phyloP scores from a whole-genome alignment of 768 basidiomycete genomes.

The Hypsizygus marmoreus region DNA sequence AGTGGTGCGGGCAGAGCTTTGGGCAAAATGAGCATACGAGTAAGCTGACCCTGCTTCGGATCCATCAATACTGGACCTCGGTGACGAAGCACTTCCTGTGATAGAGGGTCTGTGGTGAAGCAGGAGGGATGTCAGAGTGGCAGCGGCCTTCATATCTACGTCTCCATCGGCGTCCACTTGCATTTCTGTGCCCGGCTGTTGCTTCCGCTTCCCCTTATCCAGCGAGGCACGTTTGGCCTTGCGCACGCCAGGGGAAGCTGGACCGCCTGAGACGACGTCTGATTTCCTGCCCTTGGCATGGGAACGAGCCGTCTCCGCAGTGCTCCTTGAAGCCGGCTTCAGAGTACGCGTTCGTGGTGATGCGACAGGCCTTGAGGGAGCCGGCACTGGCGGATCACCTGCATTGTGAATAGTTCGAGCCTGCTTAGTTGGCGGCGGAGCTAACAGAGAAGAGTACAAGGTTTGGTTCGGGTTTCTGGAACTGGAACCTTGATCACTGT shows the following conservation, averaged over 20 bases:
- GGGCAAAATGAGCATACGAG: slow-evolving; percentile 64
- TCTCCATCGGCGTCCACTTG: slow-evolving; percentile 52
- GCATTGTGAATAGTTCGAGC: slow-evolving; percentile 81
- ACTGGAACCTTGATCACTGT: slow-evolving; percentile 33
- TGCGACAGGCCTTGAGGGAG: slow-evolving; percentile 47
- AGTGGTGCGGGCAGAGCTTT: slow-evolving; percentile 63
- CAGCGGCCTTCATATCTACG: slow-evolving; percentile 82
- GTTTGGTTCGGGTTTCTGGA: slow-evolving; percentile 51
- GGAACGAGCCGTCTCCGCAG: slow-evolving; percentile 49
- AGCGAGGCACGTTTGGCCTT: slow-evolving; percentile 39
- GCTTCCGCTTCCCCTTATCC: slow-evolving; percentile 54
- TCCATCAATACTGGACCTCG: slow-evolving; percentile 70
- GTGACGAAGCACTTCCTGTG: slow-evolving; percentile 61
- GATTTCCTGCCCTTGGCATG: slow-evolving; percentile 39
- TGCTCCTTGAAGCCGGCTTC: slow-evolving; percentile 44
- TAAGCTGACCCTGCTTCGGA: slow-evolving; percentile 66
- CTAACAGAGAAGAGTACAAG: slow-evolving; percentile 74
- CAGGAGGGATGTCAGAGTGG: slow-evolving; percentile 73
- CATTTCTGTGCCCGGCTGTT: slow-evolving; percentile 27
- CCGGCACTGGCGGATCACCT: slow-evolving; percentile 63
- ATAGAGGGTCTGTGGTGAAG: slow-evolving; percentile 66
- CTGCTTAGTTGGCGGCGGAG: slow-evolving; percentile 73
- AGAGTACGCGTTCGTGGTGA: slow-evolving; percentile 44
- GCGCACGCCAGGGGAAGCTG: slow-evolving; percentile 41
- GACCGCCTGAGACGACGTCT: slow-evolving; percentile 32